Percentiles rank a stretch among this genome's conserved stretches.
phyloP scores from a whole-genome alignment of 441 rosid genomes.

The Euphorbia celastroides region DNA sequence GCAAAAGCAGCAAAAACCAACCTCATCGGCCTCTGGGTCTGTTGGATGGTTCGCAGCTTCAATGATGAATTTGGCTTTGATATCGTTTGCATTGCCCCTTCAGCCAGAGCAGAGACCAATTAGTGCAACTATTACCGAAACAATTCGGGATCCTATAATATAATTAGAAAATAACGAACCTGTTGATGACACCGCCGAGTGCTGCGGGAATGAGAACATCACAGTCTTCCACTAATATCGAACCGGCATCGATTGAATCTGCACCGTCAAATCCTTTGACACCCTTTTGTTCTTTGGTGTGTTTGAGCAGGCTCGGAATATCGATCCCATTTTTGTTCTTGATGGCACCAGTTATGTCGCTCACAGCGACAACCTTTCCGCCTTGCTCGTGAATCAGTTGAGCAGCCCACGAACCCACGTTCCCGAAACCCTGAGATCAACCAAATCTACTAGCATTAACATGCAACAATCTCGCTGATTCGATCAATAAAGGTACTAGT shows the following conservation, averaged over 20 bases:
- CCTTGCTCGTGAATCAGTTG: slow-evolving; percentile 79
- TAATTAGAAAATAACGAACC: slow-evolving; percentile 45
- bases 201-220: slow-evolving; percentile 98
- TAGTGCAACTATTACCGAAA: neutral
- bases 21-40: slow-evolving; percentile 99
- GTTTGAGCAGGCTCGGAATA: slow-evolving; percentile 47
- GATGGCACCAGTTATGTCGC: slow-evolving; percentile 93
- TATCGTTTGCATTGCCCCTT: slow-evolving; percentile 87
- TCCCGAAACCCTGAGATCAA: slow-evolving; percentile 78
- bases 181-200: slow-evolving; percentile 90
- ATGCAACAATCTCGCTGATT: neutral
- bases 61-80: slow-evolving; percentile 85
- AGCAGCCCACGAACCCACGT: slow-evolving; percentile 97
- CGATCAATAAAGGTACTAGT: neutral
- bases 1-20: slow-evolving; percentile 23
- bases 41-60: slow-evolving; percentile 99
- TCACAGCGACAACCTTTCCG: slow-evolving; percentile 84
- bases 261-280: slow-evolving; percentile 68
- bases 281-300: slow-evolving; percentile 58
- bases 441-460: neutral
- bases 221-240: slow-evolving; percentile 75
- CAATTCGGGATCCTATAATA: neutral
- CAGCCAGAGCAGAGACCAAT: slow-evolving; percentile 4
- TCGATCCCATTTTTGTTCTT: slow-evolving; percentile 79
- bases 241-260: slow-evolving; percentile 55